Conservation (phyloP, 176 grass and related monocot species). For the Avena eriantha region DNA sequence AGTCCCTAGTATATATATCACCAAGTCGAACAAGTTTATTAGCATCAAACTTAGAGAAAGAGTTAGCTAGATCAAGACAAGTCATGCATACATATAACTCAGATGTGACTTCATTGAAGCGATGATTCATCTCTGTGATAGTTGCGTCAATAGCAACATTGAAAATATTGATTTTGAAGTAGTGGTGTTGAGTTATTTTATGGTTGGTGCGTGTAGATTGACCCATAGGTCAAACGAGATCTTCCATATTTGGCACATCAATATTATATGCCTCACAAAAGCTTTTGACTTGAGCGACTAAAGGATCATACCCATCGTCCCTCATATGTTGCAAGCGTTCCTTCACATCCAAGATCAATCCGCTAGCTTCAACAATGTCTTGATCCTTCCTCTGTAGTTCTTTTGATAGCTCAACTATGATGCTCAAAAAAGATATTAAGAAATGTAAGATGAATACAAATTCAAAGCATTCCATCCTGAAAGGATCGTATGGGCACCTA, state of each 20-base stretch:
- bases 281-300: background rate
- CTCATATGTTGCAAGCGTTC: background rate
- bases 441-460: background rate
- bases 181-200: too few relatives aligned
- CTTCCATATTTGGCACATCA: background rate
- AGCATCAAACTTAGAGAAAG: too few relatives aligned
- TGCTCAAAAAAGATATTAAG: background rate
- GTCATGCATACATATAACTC: too few relatives aligned
- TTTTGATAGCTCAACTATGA: background rate
- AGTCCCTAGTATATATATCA: too few relatives aligned
- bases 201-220: background rate
- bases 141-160: too few relatives aligned
- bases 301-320: background rate
- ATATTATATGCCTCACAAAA: background rate
- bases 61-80: too few relatives aligned
- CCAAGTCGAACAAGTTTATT: too few relatives aligned
- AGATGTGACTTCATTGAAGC: too few relatives aligned
- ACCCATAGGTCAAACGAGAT: background rate
- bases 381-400: background rate
- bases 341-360: background rate
- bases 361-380: background rate
- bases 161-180: too few relatives aligned
- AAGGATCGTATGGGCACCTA: too few relatives aligned
- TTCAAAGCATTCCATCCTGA: background rate
- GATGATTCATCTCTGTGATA: background rate